Conservation (phyloP, 2,329 filamentous ascomycete species). For the Davidsoniella virescens region DNA sequence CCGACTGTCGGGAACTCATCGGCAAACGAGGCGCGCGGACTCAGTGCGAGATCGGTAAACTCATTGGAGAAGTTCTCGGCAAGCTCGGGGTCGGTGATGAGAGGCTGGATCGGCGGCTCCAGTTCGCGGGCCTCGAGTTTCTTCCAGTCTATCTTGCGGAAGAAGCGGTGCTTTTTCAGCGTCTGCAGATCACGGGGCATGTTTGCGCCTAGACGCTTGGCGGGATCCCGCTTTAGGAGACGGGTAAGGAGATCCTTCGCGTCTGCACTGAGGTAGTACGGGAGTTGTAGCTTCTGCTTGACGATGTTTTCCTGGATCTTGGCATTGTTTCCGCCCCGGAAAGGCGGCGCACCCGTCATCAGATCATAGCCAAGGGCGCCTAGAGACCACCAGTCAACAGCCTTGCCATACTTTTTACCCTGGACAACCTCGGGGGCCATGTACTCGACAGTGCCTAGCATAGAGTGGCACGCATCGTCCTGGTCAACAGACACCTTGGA, state of each 20-base stretch:
- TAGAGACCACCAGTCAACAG: slow-evolving; percentile 98
- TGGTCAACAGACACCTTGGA: slow-evolving; percentile 76
- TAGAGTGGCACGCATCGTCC: slow-evolving; percentile 63
- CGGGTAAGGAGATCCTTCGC: slow-evolving; percentile 88
- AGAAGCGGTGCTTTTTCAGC: slow-evolving; percentile 90
- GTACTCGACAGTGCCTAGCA: slow-evolving; percentile 92
- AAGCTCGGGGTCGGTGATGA: slow-evolving; percentile 88
- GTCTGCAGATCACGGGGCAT: slow-evolving; percentile 76
- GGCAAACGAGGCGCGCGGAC: slow-evolving; percentile 30
- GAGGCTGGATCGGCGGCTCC: slow-evolving; percentile 74
- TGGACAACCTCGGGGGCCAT: slow-evolving; percentile 94
- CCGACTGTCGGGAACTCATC: slow-evolving; percentile 13
- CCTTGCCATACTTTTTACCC: slow-evolving; percentile 78
- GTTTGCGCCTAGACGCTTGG: slow-evolving; percentile 71
- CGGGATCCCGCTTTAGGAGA: slow-evolving; percentile 79
- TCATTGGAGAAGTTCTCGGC: slow-evolving; percentile 94
- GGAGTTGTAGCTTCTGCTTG: slow-evolving; percentile 75
- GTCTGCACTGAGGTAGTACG: slow-evolving; percentile 80
- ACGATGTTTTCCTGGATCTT: slow-evolving; percentile 95
- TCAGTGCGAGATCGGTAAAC: slow-evolving; percentile 75
- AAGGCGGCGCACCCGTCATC: slow-evolving; percentile 82
- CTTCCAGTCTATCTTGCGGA: slow-evolving; percentile 92
- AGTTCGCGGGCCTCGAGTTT: slow-evolving; percentile 67
- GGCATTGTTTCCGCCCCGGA: slow-evolving; percentile 75
- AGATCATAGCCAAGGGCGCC: slow-evolving; percentile 85